Evolutionary conservation across 2,329 filamentous ascomycete genomes (phyloP), one percentile per base, ranked within the genome.

Genomic region (Westerdykella ornata): DNA sequence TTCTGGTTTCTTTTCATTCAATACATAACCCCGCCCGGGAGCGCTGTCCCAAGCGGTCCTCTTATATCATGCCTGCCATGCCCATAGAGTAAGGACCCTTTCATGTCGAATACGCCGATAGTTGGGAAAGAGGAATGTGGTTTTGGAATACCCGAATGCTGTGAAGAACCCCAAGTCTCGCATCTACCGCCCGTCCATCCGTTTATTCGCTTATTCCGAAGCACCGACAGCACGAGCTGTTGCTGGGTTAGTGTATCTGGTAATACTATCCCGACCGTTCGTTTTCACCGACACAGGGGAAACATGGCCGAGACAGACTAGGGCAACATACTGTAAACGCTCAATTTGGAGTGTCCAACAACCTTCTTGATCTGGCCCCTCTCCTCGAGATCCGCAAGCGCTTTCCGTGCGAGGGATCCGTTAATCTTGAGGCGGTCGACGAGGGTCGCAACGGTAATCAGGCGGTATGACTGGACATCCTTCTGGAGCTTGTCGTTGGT

Each of bases 361-460:
- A 98, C 80, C 75, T 94, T 90, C 84, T 92, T 95, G 79, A 98
- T 98, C 74, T 88, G 81, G 65, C 90, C 92, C 82, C 89, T 92
- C 80, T 94, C 88, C 84, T 97, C 90, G 63, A 97, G 80, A 69
- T 97, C 90, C 69, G 77, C 77, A 59, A 97, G 78, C 73, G 87
- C 90, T 76, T 80, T 77, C 68, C 92, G 84, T 60, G 92, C 92
- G 68, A 98, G 78, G 63, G 88, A 95, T 69, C 92, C 94, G 80
- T 98, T 98, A 81, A 98, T 94, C 88, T 98, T 98, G 74, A 98
- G 82, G 75, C 92, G 84, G 77, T 98, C 92, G 81, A 98, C 92
- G 68, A 98, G 88, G 65, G 88, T 90, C 67, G 92, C 89, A 67
- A 97, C 85, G 70, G 92, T 97, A 77, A 98, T 88, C 73, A 98